Evolutionary conservation across 352 stramenopile genomes (phyloP).

Genomic region (Pythium aristosporum): DNA sequence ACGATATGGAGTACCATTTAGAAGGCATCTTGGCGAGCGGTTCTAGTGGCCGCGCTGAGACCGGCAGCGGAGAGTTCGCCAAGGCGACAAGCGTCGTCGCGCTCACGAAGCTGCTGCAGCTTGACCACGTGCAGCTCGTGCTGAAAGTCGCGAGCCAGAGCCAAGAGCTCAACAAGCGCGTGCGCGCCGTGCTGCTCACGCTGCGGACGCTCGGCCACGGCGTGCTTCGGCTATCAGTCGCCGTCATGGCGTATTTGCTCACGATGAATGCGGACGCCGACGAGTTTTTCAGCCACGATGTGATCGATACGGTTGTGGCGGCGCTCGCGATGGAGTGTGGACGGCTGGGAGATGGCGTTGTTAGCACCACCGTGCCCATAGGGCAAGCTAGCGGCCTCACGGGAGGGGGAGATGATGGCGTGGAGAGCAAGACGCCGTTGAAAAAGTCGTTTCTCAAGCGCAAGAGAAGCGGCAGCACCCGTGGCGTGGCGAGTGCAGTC

Average conservation of each 20-base stretch:
- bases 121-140: constrained; percentile 32
- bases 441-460: constrained; percentile 57
- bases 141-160: constrained; percentile 35
- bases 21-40: constrained; percentile 39
- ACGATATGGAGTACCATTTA: constrained; percentile 62
- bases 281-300: constrained; percentile 34
- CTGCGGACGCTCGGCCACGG: constrained; percentile 8
- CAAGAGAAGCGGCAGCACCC: constrained; percentile 28
- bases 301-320: constrained; percentile 35
- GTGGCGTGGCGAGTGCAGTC: background rate
- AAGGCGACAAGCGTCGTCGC: constrained; percentile 38
- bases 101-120: constrained; percentile 37
- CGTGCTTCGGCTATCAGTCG: constrained; percentile 30
- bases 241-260: constrained; percentile 42
- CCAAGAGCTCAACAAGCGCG: constrained; percentile 22
- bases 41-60: background rate
- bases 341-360: background rate
- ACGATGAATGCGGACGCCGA: constrained; percentile 32
- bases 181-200: constrained; percentile 37
- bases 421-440: constrained; percentile 15
- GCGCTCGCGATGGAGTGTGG: constrained; percentile 8
- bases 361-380: background rate
- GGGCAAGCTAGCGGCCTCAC: background rate
- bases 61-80: constrained; percentile 13
- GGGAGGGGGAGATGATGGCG: background rate